Base-by-base conservation (phyloP, 169 alveolate species). In the Plasmodium gaboni region DNA sequence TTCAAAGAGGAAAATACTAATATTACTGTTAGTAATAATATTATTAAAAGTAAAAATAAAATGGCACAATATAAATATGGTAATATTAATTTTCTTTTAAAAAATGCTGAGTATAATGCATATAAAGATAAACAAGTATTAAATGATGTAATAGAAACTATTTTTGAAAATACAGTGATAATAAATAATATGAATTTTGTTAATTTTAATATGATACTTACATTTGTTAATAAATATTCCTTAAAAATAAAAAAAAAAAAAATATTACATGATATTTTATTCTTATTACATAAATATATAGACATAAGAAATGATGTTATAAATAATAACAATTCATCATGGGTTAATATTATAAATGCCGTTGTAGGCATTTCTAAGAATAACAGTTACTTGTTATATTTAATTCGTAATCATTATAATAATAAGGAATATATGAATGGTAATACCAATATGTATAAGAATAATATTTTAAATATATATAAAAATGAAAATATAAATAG, bases 121-220 rank as follows among this genome's bases (percentile, higher is more conserved):
- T 60, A 53, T 2, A 22, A n/a, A 71, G 24, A 3, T 38, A 38
- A 38, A 38, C 5, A 38, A 7, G 9, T 7, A 38, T 38, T 38
- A 38, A 38, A 68, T 48, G 57, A 61, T 2, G 42, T 57, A 24
- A 61, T 86, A 70, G 76, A 71, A 53, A 67, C 51, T 71, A 32
- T 86, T 69, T 67, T 59, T 51, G 48, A 69, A 51, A 86, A 86
- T 50, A 15, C 57, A 17, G 2, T 72, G 32, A 63, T 86, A 0
- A 8, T 59, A 46, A 67, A 70, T 26, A 69, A 63, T 67, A 19
- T 86, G 15, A 86, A 42, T 65, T 65, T 86, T 32, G 42, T 86
- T 74, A 67, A 57, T 10, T 71, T 86, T 71, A 86, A 86, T 51
- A 86, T 86, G 92, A 19, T 69, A 28, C 73, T 86, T 15, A 86